Percentiles rank a stretch among this genome's conserved stretches.
These are phyloP conservation scores for Cytospora leucostoma DNA, from an alignment of 2,329 filamentous ascomycete species.

Conservation along the genomic window DNA sequence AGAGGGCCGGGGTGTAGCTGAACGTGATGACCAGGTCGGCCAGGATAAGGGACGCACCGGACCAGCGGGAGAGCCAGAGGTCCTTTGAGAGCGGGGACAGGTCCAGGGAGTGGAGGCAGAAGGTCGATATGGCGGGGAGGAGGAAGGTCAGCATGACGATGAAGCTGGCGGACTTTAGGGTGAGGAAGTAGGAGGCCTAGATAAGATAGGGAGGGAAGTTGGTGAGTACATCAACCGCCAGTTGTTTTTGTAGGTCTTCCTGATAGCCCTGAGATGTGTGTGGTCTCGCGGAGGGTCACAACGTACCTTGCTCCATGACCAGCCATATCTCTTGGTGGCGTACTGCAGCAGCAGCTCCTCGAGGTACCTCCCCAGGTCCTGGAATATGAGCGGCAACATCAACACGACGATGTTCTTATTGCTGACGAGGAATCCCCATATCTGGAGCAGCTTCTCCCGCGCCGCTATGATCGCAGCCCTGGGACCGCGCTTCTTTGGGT, in stretches of 20 bases:
- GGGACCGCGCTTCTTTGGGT: constrained; percentile 15
- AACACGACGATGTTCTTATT: constrained; percentile 44
- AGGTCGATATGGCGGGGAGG: constrained; percentile 39
- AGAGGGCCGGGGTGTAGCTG: constrained; percentile 39
- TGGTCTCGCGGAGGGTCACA: background rate
- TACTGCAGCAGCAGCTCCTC: constrained; percentile 53
- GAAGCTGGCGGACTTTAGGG: constrained; percentile 41
- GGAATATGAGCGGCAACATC: constrained; percentile 40
- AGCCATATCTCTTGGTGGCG: constrained; percentile 51
- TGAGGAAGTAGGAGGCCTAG: constrained; percentile 45
- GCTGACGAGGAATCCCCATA: constrained; percentile 40
- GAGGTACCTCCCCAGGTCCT: constrained; percentile 38
- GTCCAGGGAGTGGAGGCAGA: constrained; percentile 37
- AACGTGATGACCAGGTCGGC: constrained; percentile 43
- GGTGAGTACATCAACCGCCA: constrained; percentile 1
- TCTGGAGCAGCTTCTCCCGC: constrained; percentile 16
- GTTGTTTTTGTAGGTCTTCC: background rate
- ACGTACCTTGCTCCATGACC: constrained; percentile 48
- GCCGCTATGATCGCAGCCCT: constrained; percentile 29
- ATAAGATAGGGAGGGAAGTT: too few species aligned
- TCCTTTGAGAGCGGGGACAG: constrained; percentile 42
- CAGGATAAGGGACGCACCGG: constrained; percentile 35
- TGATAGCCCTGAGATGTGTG: background rate
- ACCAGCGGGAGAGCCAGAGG: constrained; percentile 42
- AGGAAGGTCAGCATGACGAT: constrained; percentile 43